Evolutionary conservation across 1,284 basidiomycete genomes (phyloP), one percentile per base, ranked within the genome.

Genomic region (Ustilago esculenta): DNA sequence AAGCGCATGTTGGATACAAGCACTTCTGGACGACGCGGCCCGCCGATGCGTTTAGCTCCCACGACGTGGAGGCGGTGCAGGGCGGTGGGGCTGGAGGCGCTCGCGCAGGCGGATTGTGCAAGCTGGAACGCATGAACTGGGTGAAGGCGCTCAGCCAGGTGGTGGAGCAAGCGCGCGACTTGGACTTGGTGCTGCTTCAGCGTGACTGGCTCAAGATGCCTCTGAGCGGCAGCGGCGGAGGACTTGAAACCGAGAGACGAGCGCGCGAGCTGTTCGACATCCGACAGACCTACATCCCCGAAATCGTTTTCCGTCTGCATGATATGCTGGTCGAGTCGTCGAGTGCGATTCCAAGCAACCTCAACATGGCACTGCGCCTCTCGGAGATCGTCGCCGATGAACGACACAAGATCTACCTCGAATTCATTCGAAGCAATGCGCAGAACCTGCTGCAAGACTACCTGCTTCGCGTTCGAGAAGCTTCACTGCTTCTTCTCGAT

Each of bases 331-430:
- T 88, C 63, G 84, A 86, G 32, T 91, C 92, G 6, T 85, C 89
- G 17, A 81, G 84, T 6, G 83, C 87, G 14, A 85, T 94, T 37
- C 88, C 90, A 11, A 85, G 86, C 52, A 92, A 95, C 77, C 85
- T 96, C n/a, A 88, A 89, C 73, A 86, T 87, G 14, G 89, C 90
- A 0, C 83, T 98, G 50, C 84, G 90, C 30, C 85, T 98, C 3
- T 88, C 89, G 14, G 92, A 90, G 73, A 85, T 92, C 29, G 90
- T 98, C 2, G 94, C 94, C 0, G 92, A 94, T 82, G 92, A 92
- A 68, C 86, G 91, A 40, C 90, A 92, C 82, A 88, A 88, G 75
- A 83, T 98, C 23, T 96, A 94, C 80, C 88, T 91, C 63, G 92
- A 94, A 80, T 96, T 97, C 81, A 85, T 90, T 23, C 85, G 85